Base-by-base conservation (phyloP, 257 asterid species). In the Lavandula angustifolia region DNA sequence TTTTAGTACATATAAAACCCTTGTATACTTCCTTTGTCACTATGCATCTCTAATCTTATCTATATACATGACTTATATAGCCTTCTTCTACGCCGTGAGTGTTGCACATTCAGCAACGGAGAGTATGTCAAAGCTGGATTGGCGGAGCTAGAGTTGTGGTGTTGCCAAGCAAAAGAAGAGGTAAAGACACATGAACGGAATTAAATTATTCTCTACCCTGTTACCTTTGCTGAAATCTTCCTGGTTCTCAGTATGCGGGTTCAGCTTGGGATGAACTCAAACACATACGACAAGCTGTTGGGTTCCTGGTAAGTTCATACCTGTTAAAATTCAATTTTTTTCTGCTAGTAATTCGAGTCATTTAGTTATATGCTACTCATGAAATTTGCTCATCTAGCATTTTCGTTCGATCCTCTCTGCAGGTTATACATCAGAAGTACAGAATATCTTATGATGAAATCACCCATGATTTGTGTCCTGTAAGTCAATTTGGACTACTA, bases 401-500 rank as follows among this genome's bases (percentile, higher is more conserved):
- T 7, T 54, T 60, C 60, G 6, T 72, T 65, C 22, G 41, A 29
- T 66, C 52, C 50, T 37, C 2, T 60, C 59, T 64, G 75, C 87
- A 90, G 99, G 97, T 94, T 73, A 94, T 94, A 58, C 99, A 90
- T 81, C 97, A 94, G 81, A 94, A 94, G 78, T 94, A 84, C 85
- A 82, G 97, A 75, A 90, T 94, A 84, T 94, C 97, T 4, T 94
- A 84, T 61, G 99, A 94, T 71, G 97, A 94, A 79, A 94, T 94
- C 73, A 85, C 83, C 60, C 84, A 94, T 69, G 99, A 94, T 78
- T 82, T 94, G 68, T 94, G 99, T 70, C 99, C 99, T 50, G 99
- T 92, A 81, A 60, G 6, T 44, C 54, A 66, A 22, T 22, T 22
- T 22, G 27, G 27, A 22, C 27, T 22, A 22, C 27, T 22, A 22